Evolutionary conservation across 345 rosid genomes (phyloP).

Genomic region (Raphanus raphanistrum): DNA sequence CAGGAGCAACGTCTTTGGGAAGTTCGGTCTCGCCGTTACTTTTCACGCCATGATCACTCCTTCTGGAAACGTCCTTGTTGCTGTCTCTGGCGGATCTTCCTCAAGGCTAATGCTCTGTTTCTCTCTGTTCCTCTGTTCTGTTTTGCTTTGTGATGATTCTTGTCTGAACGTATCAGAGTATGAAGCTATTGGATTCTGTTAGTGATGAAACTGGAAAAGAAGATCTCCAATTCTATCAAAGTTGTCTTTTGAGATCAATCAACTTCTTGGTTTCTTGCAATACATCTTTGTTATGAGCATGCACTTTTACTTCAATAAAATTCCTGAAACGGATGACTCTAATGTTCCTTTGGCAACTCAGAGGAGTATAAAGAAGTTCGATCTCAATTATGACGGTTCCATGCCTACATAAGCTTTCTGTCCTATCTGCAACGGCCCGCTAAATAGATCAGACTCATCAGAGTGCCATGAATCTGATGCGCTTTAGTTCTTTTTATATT

Average conservation of each 20-base stretch:
- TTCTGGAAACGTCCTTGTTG: conserved; percentile 81
- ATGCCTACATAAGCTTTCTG: conserved; percentile 77
- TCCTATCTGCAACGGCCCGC: conserved; percentile 72
- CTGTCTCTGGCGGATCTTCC: conserved; percentile 89
- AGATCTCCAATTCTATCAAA: conserved; percentile 45
- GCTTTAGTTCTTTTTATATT: conserved; percentile 23
- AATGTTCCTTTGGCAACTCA: conserved; percentile 71
- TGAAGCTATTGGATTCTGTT: conserved; percentile 53
- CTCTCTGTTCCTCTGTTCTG: background rate
- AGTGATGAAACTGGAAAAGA: conserved; percentile 75
- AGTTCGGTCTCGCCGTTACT: conserved; percentile 80
- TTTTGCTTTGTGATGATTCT: too few species aligned
- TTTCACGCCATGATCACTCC: conserved; percentile 87
- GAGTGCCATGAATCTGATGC: conserved; percentile 31
- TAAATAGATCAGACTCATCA: conserved; percentile 45
- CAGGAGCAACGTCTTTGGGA: conserved; percentile 70
- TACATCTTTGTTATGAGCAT: background rate
- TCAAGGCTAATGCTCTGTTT: conserved; percentile 54
- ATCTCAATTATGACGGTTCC: conserved; percentile 57
- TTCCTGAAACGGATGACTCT: conserved; percentile 65
- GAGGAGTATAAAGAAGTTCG: conserved; percentile 75
- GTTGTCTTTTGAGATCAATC: too few species aligned
- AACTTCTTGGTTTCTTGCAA: background rate
- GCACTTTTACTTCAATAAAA: conserved; percentile 67
- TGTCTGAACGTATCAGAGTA: background rate